Base-by-base conservation (phyloP, 192 early-diverging fungal genomes). In the Coemansia sp. region DNA sequence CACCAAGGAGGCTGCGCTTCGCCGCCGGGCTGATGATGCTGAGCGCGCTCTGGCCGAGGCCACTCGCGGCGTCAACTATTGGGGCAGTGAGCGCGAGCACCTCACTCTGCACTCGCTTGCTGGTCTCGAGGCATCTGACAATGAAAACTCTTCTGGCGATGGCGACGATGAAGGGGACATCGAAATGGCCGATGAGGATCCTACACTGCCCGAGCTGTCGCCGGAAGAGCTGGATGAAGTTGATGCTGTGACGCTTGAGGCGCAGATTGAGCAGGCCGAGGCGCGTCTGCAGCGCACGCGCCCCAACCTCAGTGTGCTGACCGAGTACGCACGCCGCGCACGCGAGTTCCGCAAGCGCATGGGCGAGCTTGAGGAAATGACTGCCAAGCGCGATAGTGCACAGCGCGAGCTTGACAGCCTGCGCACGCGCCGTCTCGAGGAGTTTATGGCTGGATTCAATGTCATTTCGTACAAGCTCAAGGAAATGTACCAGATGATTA, bases 401-500 rank as follows among this genome's bases (percentile, higher is more conserved):
- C 93, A 94, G 77, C 68, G 73, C 21, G 70, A 79, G 46, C 88
- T 90, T 60, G 95, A 98, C 61, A 78, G 81, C 9, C 73, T 96
- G 46, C 83, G 90, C 15, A 93, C 91, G 52, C 64, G 79, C 22
- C 82, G 97, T 11, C 78, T 98, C 25, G 89, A 90, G 26, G 91
- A 95, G 82, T 99, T 99, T 65, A 97, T 98, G 95, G 84, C 85
- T 14, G 95, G 97, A 2, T 99, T 98, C 72, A 92, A 87, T 25
- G 78, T 85, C 11, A 98, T 99, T 37, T 97, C 97, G 15, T 84
- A 89, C 66, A 90, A 94, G 71, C 82, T 99, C 31, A 99, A 99
- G 82, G 97, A 99, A 75, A 99, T 99, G 95, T 98, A 99, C 81
- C 95, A 97, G 89, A 92, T 99, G 91, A 94, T 99, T 66, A 98